A percentile compares a stretch with the other conserved stretches of the same genome.
Evolutionary conservation across 208 protist species (phyloP).

Genomic region (Leishmania martiniquensis): DNA sequence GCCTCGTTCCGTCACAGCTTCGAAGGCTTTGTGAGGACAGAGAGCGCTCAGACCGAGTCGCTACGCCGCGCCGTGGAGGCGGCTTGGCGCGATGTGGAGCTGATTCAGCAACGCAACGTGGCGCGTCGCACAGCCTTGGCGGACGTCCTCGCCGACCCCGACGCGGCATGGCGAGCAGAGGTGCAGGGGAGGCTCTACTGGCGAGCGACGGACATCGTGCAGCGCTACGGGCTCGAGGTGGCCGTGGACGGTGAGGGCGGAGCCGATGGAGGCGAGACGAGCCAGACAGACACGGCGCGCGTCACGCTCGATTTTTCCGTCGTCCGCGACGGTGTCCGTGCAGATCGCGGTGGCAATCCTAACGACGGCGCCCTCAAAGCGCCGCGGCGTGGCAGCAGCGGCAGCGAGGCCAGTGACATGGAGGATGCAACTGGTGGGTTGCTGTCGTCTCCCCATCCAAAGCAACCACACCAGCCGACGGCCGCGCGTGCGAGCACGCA

Average conservation of each 20-base stretch:
- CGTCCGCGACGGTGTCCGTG: background rate
- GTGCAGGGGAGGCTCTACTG: constrained; percentile 57
- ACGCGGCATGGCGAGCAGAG: constrained; percentile 18
- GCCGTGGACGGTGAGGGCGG: background rate
- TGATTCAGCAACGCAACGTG: constrained; percentile 46
- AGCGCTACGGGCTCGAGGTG: constrained; percentile 55
- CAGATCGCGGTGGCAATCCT: background rate
- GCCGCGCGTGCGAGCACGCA: background rate
- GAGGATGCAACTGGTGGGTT: background rate
- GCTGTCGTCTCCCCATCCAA: background rate
- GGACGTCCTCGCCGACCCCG: constrained; percentile 23
- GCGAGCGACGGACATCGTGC: constrained; percentile 44
- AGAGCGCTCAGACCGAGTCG: constrained; percentile 30
- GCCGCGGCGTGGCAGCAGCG: too few species aligned
- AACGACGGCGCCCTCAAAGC: too few species aligned
- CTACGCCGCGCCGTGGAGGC: constrained; percentile 41
- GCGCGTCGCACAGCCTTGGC: constrained; percentile 35
- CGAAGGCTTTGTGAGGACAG: constrained; percentile 13
- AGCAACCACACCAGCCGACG: background rate
- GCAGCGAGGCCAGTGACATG: background rate
- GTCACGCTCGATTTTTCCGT: constrained; percentile 46
- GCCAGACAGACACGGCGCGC: constrained; percentile 4
- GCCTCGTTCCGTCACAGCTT: constrained; percentile 21
- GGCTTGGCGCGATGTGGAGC: constrained; percentile 69
- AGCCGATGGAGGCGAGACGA: background rate